Percentiles rank a stretch among this genome's conserved stretches.
phyloP scores from a whole-genome alignment of 2,329 filamentous ascomycete species.

The Didymosphaeria variabile region DNA sequence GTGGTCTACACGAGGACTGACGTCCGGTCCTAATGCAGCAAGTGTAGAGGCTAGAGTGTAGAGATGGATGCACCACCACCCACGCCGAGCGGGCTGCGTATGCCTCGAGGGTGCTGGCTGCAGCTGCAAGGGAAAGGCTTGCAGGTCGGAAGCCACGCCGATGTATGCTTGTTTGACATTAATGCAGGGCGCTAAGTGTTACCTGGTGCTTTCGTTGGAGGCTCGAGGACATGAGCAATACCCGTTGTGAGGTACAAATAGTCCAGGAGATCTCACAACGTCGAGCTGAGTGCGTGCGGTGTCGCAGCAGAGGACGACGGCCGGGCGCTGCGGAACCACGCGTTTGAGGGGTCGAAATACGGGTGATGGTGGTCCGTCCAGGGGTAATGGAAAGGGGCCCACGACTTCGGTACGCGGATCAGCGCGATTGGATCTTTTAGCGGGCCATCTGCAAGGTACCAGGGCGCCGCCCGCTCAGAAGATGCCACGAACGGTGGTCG shows the following conservation, averaged over 20 bases:
- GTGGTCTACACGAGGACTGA: neutral
- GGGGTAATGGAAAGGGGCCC: conserved; percentile 11
- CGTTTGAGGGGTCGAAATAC: neutral
- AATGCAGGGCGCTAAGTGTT: conserved; percentile 12
- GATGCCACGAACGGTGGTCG: conserved; percentile 3
- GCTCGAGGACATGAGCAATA: neutral
- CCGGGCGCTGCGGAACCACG: neutral
- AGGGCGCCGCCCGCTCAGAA: conserved; percentile 7
- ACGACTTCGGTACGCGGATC: conserved; percentile 15
- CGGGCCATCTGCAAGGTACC: conserved; percentile 15
- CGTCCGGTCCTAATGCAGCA: neutral
- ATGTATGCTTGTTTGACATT: neutral
- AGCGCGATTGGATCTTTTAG: conserved; percentile 12
- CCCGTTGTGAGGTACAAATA: neutral
- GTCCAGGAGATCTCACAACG: neutral
- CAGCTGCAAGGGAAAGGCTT: conserved; percentile 13
- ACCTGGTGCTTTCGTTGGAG: neutral
- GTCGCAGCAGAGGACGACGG: conserved; percentile 9
- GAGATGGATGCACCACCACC: neutral
- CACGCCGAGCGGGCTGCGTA: neutral
- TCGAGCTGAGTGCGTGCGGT: conserved; percentile 5
- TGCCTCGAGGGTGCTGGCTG: neutral
- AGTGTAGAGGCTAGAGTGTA: neutral
- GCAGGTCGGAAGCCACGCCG: conserved; percentile 6
- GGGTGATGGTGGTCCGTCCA: conserved; percentile 5